Base-by-base conservation (phyloP, 2,329 filamentous ascomycete species). In the Bertia moriformis region DNA sequence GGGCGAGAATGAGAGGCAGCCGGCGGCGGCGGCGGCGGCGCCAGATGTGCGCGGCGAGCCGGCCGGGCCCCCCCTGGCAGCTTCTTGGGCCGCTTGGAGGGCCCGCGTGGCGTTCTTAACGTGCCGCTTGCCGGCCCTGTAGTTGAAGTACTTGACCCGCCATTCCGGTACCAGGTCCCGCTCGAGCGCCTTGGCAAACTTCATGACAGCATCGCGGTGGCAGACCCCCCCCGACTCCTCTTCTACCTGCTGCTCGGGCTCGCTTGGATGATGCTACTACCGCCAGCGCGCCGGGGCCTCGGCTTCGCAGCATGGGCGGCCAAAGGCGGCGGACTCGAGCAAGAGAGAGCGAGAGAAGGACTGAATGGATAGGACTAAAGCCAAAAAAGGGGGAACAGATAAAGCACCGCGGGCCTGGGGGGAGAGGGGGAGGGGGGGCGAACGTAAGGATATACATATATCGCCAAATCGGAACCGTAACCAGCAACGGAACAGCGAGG, bases 41-140 rank as follows among this genome's bases (percentile, higher is more conserved):
- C 15, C 54, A 43, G 17, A 59, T 55, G 24, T 48, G 48, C 41
- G 49, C 53, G 24, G 48, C n/a, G n/a, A n/a, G n/a, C n/a, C n/a
- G n/a, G n/a, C n/a, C n/a, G n/a, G n/a, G n/a, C n/a, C n/a, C 53
- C 18, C 50, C 47, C 7, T 54, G 44, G 35, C 51, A 55, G 42
- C 63, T 57, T 43, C 71, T 64, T n/a, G n/a, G 54, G 73, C 58
- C 63, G 74, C 60, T 63, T 72, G 68, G 44, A 91, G 70, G 42
- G 86, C 85, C 44, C 81, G 73, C 18, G 70, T 62, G 39, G 95
- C 78, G 41, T 77, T 78, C 59, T 95, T 96, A 58, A 96, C 70
- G 55, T 87, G 81, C 63, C 95, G 95, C 63, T 96, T 96, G 43
- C 87, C 89, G 41, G 78, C 78, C 69, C 93, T 94, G 68, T 96